Conservation (phyloP, 805 yeast species). For the Blastobotrys attinorum region DNA sequence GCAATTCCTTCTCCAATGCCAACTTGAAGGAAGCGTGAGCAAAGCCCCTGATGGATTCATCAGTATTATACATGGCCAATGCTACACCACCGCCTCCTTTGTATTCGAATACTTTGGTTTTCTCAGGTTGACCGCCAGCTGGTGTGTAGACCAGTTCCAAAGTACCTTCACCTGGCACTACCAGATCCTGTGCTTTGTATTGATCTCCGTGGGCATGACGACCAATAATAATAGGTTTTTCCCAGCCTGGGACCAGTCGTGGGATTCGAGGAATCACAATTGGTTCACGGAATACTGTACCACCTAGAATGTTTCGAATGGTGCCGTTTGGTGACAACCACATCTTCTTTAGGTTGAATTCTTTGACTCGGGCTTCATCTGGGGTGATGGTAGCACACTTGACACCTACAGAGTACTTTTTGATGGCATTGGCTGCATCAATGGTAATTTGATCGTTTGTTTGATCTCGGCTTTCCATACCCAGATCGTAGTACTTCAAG, state of each 20-base stretch:
- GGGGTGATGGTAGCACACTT: slow-evolving; percentile 99
- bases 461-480: slow-evolving; percentile 76
- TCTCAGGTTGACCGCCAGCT: slow-evolving; percentile 46
- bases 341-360: slow-evolving; percentile 87
- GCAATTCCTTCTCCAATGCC: slow-evolving; percentile 71
- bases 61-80: slow-evolving; percentile 92
- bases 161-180: slow-evolving; percentile 72
- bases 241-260: slow-evolving; percentile 85
- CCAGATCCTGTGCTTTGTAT: slow-evolving; percentile 84
- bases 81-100: slow-evolving; percentile 71
- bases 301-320: slow-evolving; percentile 89
- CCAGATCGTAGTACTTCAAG: slow-evolving; percentile 84
- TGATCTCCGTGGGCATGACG: slow-evolving; percentile 98
- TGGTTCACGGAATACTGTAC: slow-evolving; percentile 96
- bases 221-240: slow-evolving; percentile 91
- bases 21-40: slow-evolving; percentile 89
- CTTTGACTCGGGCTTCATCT: slow-evolving; percentile 82
- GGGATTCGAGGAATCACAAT: slow-evolving; percentile 87
- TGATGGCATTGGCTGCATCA: slow-evolving; percentile 85
- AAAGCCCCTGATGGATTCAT: slow-evolving; percentile 80
- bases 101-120: slow-evolving; percentile 59
- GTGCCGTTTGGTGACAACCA: slow-evolving; percentile 98
- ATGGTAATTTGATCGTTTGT: slow-evolving; percentile 84
- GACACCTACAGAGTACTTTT: slow-evolving; percentile 84
- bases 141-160: slow-evolving; percentile 74